phyloP scores from a whole-genome alignment of 805 yeast species.

The Pachysolen tannophilus region DNA sequence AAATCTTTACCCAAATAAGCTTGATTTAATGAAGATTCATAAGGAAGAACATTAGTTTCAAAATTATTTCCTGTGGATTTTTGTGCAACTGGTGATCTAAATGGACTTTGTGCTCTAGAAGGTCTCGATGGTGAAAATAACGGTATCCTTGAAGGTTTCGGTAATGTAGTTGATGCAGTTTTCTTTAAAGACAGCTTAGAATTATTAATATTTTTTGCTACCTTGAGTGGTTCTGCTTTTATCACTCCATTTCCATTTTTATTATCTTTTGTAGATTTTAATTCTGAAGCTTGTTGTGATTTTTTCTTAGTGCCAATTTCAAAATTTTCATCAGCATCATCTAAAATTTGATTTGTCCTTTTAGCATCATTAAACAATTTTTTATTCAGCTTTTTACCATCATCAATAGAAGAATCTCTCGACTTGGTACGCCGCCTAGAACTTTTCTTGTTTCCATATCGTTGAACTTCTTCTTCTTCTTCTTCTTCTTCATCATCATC shows the following conservation, averaged over 20 bases:
- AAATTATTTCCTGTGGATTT: too few relatives aligned
- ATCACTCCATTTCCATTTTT: too few relatives aligned
- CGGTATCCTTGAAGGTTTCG: not conserved
- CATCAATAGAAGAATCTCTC: too few relatives aligned
- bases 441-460: not conserved
- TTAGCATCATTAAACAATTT: not conserved
- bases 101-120: not conserved
- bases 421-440: not conserved
- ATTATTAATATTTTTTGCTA: not conserved
- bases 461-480: too few relatives aligned
- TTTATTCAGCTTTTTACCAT: too few relatives aligned
- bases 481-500: not conserved
- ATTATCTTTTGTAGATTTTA: too few relatives aligned
- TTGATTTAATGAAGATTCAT: not conserved
- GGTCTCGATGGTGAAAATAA: not conserved
- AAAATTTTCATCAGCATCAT: not conserved
- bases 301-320: not conserved
- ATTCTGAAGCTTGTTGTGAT: too few relatives aligned
- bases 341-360: not conserved
- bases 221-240: too few relatives aligned
- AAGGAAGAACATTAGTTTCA: too few relatives aligned
- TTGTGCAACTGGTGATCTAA: not conserved
- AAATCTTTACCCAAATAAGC: not conserved
- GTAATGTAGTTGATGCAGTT: not conserved
- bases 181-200: not conserved